Conservation (phyloP, 192 early-diverging fungal species). For the Coemansia sp. region DNA sequence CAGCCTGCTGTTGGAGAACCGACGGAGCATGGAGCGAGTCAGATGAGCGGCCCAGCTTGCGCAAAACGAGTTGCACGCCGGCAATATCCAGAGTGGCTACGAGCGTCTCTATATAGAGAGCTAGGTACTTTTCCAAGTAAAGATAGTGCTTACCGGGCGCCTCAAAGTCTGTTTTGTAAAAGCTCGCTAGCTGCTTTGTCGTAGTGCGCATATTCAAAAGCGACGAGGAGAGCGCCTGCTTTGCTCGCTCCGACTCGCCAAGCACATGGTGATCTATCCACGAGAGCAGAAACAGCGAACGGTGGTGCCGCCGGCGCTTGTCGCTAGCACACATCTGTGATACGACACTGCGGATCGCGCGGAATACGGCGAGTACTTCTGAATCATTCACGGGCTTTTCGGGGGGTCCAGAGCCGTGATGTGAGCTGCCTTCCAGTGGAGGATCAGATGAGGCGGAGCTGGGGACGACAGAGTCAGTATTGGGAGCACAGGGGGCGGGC, state of each 20-base stretch:
- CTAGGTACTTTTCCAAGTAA: slow-evolving; percentile 56
- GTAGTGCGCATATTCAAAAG: slow-evolving; percentile 48
- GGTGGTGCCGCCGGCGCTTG: slow-evolving; percentile 52
- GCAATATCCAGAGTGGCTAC: slow-evolving; percentile 41
- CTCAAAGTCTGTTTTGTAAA: slow-evolving; percentile 58
- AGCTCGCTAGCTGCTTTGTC: slow-evolving; percentile 49
- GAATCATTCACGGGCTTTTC: neutral
- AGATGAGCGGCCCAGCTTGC: slow-evolving; percentile 48
- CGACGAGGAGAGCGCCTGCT: slow-evolving; percentile 33
- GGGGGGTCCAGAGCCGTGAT: neutral
- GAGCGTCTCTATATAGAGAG: slow-evolving; percentile 39
- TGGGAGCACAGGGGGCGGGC: slow-evolving; percentile 18
- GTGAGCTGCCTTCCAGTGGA: neutral
- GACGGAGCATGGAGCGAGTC: slow-evolving; percentile 29
- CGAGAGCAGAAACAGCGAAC: slow-evolving; percentile 37
- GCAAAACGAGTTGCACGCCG: slow-evolving; percentile 32
- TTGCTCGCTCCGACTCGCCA: slow-evolving; percentile 32
- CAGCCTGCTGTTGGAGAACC: slow-evolving; percentile 7
- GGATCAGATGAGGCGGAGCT: neutral
- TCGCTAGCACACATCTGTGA: slow-evolving; percentile 38
- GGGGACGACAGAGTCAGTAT: neutral
- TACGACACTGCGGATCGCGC: slow-evolving; percentile 24
- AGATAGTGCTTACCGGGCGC: slow-evolving; percentile 54
- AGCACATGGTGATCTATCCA: slow-evolving; percentile 48
- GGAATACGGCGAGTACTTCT: slow-evolving; percentile 1